Evolutionary conservation across 2,329 filamentous ascomycete genomes (phyloP).

Genomic region (Pochonia chlamydosporia): DNA sequence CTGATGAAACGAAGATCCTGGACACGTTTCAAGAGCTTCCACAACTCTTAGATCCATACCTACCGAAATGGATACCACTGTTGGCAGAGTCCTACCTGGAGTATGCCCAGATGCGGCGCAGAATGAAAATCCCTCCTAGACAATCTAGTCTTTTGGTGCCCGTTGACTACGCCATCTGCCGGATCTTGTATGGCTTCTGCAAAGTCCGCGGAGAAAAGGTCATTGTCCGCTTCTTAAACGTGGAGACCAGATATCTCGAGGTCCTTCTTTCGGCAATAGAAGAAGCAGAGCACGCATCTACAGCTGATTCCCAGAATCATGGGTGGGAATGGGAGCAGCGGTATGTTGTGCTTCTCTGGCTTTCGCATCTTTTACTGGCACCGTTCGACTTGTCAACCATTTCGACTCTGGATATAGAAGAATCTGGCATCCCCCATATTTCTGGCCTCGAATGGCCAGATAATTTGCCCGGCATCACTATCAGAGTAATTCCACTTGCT

Average conservation of each 20-base stretch:
- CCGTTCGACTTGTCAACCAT: constrained; percentile 90
- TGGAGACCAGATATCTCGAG: constrained; percentile 82
- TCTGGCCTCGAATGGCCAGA: constrained; percentile 49
- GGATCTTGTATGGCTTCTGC: constrained; percentile 82
- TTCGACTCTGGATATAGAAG: constrained; percentile 53
- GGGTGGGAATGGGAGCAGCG: constrained; percentile 77
- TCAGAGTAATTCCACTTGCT: constrained; percentile 65
- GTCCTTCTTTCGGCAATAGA: constrained; percentile 72
- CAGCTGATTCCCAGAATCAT: constrained; percentile 11
- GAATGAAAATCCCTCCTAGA: constrained; percentile 28
- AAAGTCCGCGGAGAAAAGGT: constrained; percentile 94
- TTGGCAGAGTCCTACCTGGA: constrained; percentile 72
- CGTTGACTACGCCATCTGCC: constrained; percentile 66
- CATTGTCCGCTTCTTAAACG: constrained; percentile 83
- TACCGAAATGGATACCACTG: constrained; percentile 68
- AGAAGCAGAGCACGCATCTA: constrained; percentile 35
- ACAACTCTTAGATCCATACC: constrained; percentile 80
- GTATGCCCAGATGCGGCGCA: constrained; percentile 46
- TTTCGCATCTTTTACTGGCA: constrained; percentile 73
- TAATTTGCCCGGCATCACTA: constrained; percentile 62
- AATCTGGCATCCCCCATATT: constrained; percentile 35
- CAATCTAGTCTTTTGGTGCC: constrained; percentile 41
- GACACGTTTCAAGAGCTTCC: constrained; percentile 94
- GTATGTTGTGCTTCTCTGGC: constrained; percentile 84
- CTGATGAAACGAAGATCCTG: constrained; percentile 43